phyloP scores from a whole-genome alignment of 345 rosid species.

The Gossypium rotundifolium region DNA sequence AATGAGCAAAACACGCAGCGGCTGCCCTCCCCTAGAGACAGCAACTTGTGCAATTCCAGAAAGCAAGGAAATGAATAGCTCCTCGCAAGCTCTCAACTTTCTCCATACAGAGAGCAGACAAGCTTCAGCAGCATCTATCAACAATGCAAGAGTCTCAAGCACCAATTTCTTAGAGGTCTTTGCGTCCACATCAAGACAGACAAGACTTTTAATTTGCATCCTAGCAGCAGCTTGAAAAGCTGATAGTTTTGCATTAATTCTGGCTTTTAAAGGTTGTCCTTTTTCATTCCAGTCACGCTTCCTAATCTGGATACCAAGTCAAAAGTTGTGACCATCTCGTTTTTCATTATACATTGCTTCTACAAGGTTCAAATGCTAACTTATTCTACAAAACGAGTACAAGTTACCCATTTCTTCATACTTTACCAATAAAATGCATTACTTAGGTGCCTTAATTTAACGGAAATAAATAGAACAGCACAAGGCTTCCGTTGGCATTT shows the following conservation, averaged over 20 bases:
- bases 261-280: constrained; percentile 70
- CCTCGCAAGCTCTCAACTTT: constrained; percentile 84
- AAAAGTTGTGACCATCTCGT: constrained; percentile 15
- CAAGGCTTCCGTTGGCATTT: constrained; percentile 8
- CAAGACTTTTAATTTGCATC: constrained; percentile 72
- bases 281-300: constrained; percentile 93
- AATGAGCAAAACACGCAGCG: constrained; percentile 86
- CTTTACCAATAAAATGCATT: background rate
- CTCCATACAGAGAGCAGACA: constrained; percentile 93
- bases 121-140: constrained; percentile 86
- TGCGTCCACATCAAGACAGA: constrained; percentile 74
- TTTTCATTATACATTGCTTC: constrained; percentile 1
- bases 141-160: constrained; percentile 77
- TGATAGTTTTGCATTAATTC: constrained; percentile 72
- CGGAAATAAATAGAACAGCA: background rate
- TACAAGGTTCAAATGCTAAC: constrained; percentile 16
- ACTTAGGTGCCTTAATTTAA: background rate
- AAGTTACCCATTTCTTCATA: background rate
- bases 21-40: constrained; percentile 88
- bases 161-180: constrained; percentile 82
- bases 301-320: constrained; percentile 58
- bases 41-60: constrained; percentile 83
- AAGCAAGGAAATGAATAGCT: constrained; percentile 75
- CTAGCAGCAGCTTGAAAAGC: constrained; percentile 80
- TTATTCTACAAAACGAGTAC: background rate